These are phyloP conservation scores for Gossypium raimondii DNA, from an alignment of 345 rosid genomes.

Conservation along the genomic window DNA sequence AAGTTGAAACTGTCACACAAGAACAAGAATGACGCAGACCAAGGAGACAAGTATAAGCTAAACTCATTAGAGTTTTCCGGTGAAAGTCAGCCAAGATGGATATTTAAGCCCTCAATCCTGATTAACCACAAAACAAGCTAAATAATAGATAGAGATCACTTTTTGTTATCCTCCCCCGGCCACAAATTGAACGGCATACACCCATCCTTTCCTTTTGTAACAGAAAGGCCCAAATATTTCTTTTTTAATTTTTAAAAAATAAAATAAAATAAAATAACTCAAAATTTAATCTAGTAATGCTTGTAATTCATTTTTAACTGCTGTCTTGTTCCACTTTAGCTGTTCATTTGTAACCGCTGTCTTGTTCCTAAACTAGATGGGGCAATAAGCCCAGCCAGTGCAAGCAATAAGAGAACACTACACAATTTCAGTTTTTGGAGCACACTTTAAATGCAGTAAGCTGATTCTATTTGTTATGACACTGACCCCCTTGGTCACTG, in stretches of 20 bases:
- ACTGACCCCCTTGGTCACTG: not conserved
- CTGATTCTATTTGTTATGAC: not conserved
- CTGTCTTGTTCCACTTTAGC: not conserved
- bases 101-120: slow-evolving; percentile 3
- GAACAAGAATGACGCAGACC: not conserved
- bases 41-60: slow-evolving; percentile 3
- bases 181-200: not conserved
- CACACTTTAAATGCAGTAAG: not conserved
- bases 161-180: not conserved
- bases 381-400: not conserved
- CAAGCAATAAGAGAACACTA: not conserved
- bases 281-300: not conserved
- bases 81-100: not conserved
- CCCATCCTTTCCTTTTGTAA: not conserved
- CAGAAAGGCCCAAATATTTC: not conserved
- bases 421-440: not conserved
- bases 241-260: not conserved
- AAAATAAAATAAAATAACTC: not conserved
- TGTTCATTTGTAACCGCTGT: not conserved
- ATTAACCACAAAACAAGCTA: not conserved
- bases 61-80: not conserved
- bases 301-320: not conserved
- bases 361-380: not conserved
- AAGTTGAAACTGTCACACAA: slow-evolving; percentile 17
- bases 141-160: not conserved